A percentile compares a stretch with the other conserved stretches of the same genome.
These are phyloP conservation scores for Fusarium sulawesiense DNA, from an alignment of 2,329 filamentous ascomycete species.

Conservation along the genomic window DNA sequence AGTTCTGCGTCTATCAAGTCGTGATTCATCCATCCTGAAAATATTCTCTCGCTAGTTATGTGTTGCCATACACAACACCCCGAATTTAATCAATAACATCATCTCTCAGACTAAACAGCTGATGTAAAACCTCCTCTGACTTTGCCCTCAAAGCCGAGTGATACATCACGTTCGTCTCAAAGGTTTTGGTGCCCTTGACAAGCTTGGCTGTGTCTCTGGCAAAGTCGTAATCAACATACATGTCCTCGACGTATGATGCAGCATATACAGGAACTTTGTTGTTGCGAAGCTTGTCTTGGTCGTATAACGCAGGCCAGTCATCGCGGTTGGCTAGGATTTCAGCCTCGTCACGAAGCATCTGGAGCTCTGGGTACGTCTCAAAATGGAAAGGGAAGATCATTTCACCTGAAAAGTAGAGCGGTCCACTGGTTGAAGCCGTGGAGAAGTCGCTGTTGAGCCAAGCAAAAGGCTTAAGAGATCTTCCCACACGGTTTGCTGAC, in stretches of 20 bases:
- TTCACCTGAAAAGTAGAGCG: slow-evolving; percentile 87
- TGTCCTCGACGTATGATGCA: slow-evolving; percentile 85
- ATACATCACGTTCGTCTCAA: slow-evolving; percentile 87
- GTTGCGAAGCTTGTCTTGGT: slow-evolving; percentile 75
- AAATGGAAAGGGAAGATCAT: slow-evolving; percentile 93
- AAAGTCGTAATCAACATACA: slow-evolving; percentile 87
- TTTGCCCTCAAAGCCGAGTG: slow-evolving; percentile 83
- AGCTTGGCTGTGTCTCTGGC: slow-evolving; percentile 78
- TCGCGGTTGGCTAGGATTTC: slow-evolving; percentile 74
- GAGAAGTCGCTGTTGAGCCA: slow-evolving; percentile 60
- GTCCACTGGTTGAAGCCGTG: slow-evolving; percentile 52
- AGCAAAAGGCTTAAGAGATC: slow-evolving; percentile 57
- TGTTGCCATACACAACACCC: not conserved
- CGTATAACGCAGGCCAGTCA: slow-evolving; percentile 82
- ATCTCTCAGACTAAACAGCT: slow-evolving; percentile 82
- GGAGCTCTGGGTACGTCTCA: slow-evolving; percentile 80
- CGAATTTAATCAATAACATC: slow-evolving; percentile 66
- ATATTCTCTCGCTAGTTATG: not conserved
- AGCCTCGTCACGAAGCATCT: slow-evolving; percentile 74
- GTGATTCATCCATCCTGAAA: not conserved
- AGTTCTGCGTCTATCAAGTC: slow-evolving; percentile 13
- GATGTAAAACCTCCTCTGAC: slow-evolving; percentile 79
- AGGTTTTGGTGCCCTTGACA: slow-evolving; percentile 82
- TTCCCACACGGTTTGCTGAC: slow-evolving; percentile 76
- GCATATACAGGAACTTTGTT: slow-evolving; percentile 91